Evolutionary conservation across 202 grass and related monocot genomes (phyloP).

Genomic region (Panicum hallii): DNA sequence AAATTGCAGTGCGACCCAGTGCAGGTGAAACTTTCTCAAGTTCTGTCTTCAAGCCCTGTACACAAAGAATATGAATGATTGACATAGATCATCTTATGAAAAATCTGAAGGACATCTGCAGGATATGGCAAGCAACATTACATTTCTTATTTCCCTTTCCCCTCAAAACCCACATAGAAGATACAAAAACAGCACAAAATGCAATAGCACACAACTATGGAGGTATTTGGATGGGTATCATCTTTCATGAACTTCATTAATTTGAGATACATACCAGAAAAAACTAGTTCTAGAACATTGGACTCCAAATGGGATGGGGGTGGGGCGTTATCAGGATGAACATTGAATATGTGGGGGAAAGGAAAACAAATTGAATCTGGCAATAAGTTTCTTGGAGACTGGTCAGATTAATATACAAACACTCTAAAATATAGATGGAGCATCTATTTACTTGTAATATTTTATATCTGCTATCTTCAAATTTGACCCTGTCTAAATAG

Average conservation of each 20-base stretch:
- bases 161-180: background rate
- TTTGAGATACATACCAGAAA: background rate
- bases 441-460: background rate
- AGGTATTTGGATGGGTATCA: background rate
- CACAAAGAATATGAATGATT: constrained; percentile 41
- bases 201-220: background rate
- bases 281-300: background rate
- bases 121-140: constrained; percentile 13
- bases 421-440: background rate
- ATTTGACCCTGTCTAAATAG: background rate
- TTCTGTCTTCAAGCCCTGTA: constrained; percentile 86
- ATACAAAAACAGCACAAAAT: constrained; percentile 4
- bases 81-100: constrained; percentile 8
- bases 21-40: constrained; percentile 84
- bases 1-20: constrained; percentile 73
- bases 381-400: background rate
- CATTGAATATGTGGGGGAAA: background rate
- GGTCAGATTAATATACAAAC: background rate
- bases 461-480: background rate
- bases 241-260: background rate
- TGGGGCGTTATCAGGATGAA: background rate
- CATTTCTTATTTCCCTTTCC: background rate
- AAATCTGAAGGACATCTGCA: background rate
- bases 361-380: background rate
- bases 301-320: background rate